Base-by-base conservation (phyloP, 768 basidiomycete species). In the Trametes gibbosa region DNA sequence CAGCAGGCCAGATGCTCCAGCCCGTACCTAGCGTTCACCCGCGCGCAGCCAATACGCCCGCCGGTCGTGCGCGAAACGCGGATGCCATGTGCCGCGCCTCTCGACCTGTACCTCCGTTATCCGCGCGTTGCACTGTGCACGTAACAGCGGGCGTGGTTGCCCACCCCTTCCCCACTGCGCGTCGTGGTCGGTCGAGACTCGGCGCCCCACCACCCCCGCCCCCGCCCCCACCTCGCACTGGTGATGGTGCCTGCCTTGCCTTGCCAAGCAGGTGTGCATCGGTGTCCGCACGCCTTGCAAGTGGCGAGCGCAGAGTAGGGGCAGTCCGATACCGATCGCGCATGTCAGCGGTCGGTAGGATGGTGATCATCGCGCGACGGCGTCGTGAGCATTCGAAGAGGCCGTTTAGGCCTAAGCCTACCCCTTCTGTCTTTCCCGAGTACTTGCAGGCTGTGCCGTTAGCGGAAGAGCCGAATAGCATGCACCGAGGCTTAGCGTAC, bases 291-390 rank as follows among this genome's bases (percentile, higher is more conserved):
- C 21, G 10, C 25, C 3, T 24, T 12, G 34, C 35, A 10, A 32
- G 29, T 32, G 17, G 42, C 35, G 37, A 29, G 2, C 13, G 54
- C 45, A 24, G 35, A 40, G 34, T 24, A 19, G 37, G 32, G 19
- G 35, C 24, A 50, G 25, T 32, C 24, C 47, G 47, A 49, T 45
- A 40, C 37, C 14, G 46, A 8, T n/a, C 35, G 45, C 6, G 17
- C 45, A 23, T 35, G 35, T 37, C 32, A 48, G 39, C 37, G 55
- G 13, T 25, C 24, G 27, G 25, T 29, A 23, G n/a, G 45, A 32
- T 56, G 54, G 21, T 56, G 52, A 56, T 56, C 46, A 56, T 56
- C 54, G 47, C 29, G 29, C 55, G 46, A 56, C 55, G 32, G 55
- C 32, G 35, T 14, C 43, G n/a, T 46, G 43, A 41, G 47, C 27